Conservation (phyloP, 495 filamentous ascomycete species). For the Aspergillus heteromorphus region DNA sequence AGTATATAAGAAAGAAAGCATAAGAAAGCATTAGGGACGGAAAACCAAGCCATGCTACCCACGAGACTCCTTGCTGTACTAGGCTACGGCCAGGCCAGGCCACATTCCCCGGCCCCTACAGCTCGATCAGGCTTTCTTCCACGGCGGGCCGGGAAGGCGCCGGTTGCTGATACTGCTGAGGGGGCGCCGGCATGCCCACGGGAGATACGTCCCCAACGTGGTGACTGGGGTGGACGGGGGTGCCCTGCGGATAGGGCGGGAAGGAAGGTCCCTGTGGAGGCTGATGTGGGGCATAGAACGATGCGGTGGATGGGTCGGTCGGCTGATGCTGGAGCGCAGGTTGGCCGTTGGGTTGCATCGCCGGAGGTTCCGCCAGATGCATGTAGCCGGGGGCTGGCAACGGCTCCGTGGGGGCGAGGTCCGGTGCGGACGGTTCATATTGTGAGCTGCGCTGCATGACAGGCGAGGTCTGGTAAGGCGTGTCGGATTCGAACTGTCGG, state of each 20-base stretch:
- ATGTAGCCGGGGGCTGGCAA: slow-evolving; percentile 28
- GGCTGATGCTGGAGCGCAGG: slow-evolving; percentile 23
- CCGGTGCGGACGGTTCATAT: slow-evolving; percentile 29
- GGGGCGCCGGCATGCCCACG: slow-evolving; percentile 59
- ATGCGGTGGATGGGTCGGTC: slow-evolving; percentile 25
- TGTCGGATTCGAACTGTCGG: slow-evolving; percentile 25
- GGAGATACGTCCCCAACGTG: slow-evolving; percentile 38
- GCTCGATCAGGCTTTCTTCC: slow-evolving; percentile 90
- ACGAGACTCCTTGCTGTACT: too few relatives aligned
- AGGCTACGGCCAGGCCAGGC: not conserved
- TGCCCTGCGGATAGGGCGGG: slow-evolving; percentile 33
- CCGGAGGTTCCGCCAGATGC: slow-evolving; percentile 20
- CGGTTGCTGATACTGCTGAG: slow-evolving; percentile 45
- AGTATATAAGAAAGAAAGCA: slow-evolving; percentile 3
- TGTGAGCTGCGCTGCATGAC: slow-evolving; percentile 22
- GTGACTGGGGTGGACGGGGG: slow-evolving; percentile 35
- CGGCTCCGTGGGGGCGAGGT: slow-evolving; percentile 24
- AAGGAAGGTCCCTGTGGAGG: slow-evolving; percentile 39
- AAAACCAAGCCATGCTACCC: not conserved
- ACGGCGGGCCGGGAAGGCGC: slow-evolving; percentile 49
- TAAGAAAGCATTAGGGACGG: not conserved
- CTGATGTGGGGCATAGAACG: slow-evolving; percentile 40
- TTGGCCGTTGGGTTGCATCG: slow-evolving; percentile 21
- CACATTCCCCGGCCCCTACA: slow-evolving; percentile 23
- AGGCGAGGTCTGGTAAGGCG: slow-evolving; percentile 25